phyloP scores from a whole-genome alignment of 305 asterid species.

The Euphrasia arctica region DNA sequence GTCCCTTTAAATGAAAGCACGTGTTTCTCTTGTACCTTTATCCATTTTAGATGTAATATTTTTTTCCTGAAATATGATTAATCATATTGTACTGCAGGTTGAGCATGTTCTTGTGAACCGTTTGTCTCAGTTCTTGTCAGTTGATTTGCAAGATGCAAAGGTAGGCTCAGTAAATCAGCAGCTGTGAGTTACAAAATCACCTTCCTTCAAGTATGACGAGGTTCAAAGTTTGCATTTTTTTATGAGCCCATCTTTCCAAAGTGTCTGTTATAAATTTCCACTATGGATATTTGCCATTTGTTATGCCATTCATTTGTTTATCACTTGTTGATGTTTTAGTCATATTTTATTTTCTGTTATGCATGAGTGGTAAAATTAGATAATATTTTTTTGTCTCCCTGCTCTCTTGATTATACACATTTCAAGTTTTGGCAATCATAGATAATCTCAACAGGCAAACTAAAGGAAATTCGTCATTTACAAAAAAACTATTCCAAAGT shows the following conservation, averaged over 20 bases:
- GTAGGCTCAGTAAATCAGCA: conserved; percentile 35
- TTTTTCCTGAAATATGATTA: conserved; percentile 26
- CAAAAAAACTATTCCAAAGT: background rate
- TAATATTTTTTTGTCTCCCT: background rate
- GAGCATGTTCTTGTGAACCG: conserved; percentile 98
- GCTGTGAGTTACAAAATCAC: conserved; percentile 18
- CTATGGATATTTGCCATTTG: background rate
- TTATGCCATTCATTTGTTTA: background rate
- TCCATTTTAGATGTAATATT: conserved; percentile 16
- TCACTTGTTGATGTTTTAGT: conserved; percentile 10
- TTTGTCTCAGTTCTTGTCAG: conserved; percentile 69
- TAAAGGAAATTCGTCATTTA: no score
- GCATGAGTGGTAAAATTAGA: conserved; percentile 3
- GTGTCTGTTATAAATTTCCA: background rate
- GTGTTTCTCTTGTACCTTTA: conserved; percentile 4
- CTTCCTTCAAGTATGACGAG: conserved; percentile 1
- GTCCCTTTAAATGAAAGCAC: conserved; percentile 20
- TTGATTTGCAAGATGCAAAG: conserved; percentile 95
- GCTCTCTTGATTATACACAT: background rate
- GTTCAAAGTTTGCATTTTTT: conserved; percentile 18
- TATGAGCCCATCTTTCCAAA: conserved; percentile 8
- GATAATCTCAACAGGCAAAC: no score
- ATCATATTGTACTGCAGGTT: conserved; percentile 52
- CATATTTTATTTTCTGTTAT: background rate
- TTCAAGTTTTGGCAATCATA: background rate